Evolutionary conservation across 441 rosid species (phyloP).

Genomic region (Geranium incanum): DNA sequence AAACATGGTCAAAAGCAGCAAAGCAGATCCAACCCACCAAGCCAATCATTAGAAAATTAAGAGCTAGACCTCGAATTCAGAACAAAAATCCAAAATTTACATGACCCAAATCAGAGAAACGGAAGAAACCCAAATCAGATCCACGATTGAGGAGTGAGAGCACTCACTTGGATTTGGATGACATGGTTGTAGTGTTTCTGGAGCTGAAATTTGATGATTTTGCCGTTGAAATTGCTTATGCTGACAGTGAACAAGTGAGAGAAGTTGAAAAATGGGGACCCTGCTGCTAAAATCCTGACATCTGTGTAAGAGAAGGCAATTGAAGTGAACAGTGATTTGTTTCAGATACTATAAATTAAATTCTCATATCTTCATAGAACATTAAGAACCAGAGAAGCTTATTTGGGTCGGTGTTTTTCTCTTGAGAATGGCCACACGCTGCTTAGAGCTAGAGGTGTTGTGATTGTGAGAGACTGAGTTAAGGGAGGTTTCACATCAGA

Average conservation of each 20-base stretch:
- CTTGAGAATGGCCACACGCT: constrained; percentile 14
- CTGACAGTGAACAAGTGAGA: constrained; percentile 12
- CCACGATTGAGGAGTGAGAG: constrained; percentile 21
- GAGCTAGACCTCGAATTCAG: background rate
- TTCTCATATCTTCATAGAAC: background rate
- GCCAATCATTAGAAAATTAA: no score
- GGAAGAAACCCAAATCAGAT: constrained; percentile 30
- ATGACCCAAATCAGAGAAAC: constrained; percentile 7
- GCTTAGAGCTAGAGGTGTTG: background rate
- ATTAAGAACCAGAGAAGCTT: constrained; percentile 13
- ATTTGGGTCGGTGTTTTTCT: constrained; percentile 34
- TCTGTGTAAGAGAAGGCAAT: constrained; percentile 24
- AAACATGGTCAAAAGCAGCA: background rate
- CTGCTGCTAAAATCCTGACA: constrained; percentile 38
- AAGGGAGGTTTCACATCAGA: background rate
- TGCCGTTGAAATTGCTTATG: constrained; percentile 9
- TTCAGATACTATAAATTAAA: constrained; percentile 4
- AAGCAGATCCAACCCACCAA: constrained; percentile 14
- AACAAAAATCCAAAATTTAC: constrained; percentile 21
- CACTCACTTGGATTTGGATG: constrained; percentile 65
- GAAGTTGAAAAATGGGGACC: constrained; percentile 9
- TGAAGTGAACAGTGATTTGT: constrained; percentile 16
- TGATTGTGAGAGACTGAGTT: background rate
- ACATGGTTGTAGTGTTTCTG: constrained; percentile 32
- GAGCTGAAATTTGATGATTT: constrained; percentile 9